Percentiles rank a stretch among this genome's conserved stretches.
Evolutionary conservation across 2,329 filamentous ascomycete genomes (phyloP).

Genomic region (Sporothrix euskadiensis): DNA sequence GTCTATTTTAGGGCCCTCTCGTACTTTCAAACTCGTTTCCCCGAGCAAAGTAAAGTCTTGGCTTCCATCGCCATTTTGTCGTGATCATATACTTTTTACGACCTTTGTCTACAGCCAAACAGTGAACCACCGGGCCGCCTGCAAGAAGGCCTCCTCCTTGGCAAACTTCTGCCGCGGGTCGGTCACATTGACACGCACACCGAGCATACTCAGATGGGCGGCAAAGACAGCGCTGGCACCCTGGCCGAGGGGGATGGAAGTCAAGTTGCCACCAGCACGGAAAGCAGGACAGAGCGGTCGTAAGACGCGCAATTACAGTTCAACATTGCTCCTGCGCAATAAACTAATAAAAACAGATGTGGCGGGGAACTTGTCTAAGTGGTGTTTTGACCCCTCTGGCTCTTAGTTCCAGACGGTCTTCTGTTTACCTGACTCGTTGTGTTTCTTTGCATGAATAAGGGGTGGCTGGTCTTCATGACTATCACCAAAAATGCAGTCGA

Average conservation of each 20-base stretch:
- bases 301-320: neutral
- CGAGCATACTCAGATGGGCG: constrained; percentile 66
- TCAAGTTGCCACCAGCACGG: constrained; percentile 36
- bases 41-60: too few species aligned
- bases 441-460: neutral
- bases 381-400: neutral
- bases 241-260: neutral
- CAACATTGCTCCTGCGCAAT: neutral
- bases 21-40: too few species aligned
- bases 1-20: too few species aligned
- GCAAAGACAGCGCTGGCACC: constrained; percentile 60
- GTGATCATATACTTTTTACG: neutral
- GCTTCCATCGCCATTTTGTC: neutral
- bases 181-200: constrained; percentile 62
- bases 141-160: constrained; percentile 76
- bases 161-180: constrained; percentile 60
- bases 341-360: neutral
- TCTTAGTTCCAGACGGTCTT: neutral
- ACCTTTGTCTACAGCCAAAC: constrained; percentile 42
- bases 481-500: too few species aligned
- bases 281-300: too few species aligned
- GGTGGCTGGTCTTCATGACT: neutral
- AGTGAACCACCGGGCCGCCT: constrained; percentile 75
- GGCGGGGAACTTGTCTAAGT: neutral
- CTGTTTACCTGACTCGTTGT: neutral